Conservation (phyloP, 306 rosid genomes). For the Quercus robur region DNA sequence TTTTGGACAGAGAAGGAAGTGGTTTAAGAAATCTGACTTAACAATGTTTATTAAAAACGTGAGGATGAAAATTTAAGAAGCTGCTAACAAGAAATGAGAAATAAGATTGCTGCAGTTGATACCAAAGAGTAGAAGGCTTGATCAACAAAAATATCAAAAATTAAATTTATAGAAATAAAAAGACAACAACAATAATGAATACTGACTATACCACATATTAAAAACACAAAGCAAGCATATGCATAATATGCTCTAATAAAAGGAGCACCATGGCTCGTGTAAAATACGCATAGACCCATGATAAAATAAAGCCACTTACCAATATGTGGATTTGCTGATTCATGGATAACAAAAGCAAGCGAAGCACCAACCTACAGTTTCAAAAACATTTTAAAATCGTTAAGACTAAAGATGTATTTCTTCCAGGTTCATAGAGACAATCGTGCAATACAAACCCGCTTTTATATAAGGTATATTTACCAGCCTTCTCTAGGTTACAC, state of each 20-base stretch:
- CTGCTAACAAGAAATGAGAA: not conserved
- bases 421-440: conserved; percentile 4
- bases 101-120: not conserved
- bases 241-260: not conserved
- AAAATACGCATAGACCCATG: not conserved
- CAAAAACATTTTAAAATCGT: conserved; percentile 15
- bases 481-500: conserved; percentile 1
- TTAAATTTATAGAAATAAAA: not conserved
- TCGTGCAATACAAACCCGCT: conserved; percentile 1
- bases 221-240: not conserved
- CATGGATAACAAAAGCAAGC: conserved; percentile 94
- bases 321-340: conserved; percentile 97
- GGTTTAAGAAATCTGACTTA: not conserved
- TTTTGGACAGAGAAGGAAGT: not conserved
- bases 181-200: not conserved
- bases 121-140: not conserved
- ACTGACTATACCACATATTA: not conserved
- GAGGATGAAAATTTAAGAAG: not conserved
- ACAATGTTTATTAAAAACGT: not conserved
- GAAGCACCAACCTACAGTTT: conserved; percentile 79
- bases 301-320: conserved; percentile 48
- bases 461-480: conserved; percentile 13
- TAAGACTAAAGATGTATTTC: conserved; percentile 11
- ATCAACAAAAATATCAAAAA: not conserved
- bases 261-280: not conserved